Base-by-base conservation (phyloP, 2,329 filamentous ascomycete genomes). In the Colletotrichum sansevieriae region DNA sequence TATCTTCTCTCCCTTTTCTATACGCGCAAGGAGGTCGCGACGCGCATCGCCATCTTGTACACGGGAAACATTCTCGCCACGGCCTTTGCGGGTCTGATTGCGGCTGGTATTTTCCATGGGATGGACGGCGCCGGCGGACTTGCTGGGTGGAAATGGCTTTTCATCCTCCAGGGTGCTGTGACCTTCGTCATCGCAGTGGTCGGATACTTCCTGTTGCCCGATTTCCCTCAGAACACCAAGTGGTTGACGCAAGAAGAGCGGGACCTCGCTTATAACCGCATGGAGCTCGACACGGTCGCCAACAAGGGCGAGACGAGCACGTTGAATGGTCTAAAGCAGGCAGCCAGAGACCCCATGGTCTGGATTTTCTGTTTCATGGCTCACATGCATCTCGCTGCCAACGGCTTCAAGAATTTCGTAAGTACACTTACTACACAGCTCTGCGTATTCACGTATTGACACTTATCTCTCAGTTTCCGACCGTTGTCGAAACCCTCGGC, bases 21-120 rank as follows among this genome's bases (percentile, higher is more conserved):
- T 73, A 91, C 88, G 0, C 83, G 89, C 20, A 87, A 87, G 72
- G 91, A 91, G 74, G 78, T 91, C 0, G 88, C 85, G 2, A 81
- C 90, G n/a, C 82, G 89, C 15, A 90, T 88, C 22, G 87, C 88
- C 11, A 82, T 90, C 9, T 81, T 81, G 0, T 81, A 85, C 65
- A 88, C 88, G 0, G 91, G 89, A 0, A 88, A 88, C 6, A 81
- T 92, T 11, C 83, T 92, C 6, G 89, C 88, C 0, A 90, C 90
- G 0, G 90, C 90, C 0, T 92, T 93, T 73, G 89, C 89, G 0
- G 91, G 90, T 1, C 79, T 90, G n/a, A 82, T 91, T 22, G 86
- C 87, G 2, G 88, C 87, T 1, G 85, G 89, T 6, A 90, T 94
- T 56, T 89, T 88, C 0, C 79, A 80, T 18, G 85, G 87, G 44